These are phyloP conservation scores for Pterocarpus santalinus DNA, from an alignment of 306 rosid genomes.

Conservation along the genomic window DNA sequence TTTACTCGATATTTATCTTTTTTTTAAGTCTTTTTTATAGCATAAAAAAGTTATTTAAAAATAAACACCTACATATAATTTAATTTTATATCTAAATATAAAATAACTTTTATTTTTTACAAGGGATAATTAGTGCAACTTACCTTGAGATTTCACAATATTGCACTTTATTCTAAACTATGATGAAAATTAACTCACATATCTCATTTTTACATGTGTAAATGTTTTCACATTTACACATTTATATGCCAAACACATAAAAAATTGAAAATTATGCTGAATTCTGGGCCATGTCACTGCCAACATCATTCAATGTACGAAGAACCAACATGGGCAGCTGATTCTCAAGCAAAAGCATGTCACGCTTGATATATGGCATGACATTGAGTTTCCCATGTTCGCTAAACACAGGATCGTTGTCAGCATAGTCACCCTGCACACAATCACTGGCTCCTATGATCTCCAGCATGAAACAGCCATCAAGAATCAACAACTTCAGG, in stretches of 20 bases:
- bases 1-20: too few relatives aligned
- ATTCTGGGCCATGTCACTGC: background rate
- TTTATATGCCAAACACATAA: background rate
- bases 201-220: too few relatives aligned
- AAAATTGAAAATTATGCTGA: background rate
- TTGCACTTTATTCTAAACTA: too few relatives aligned
- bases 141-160: too few relatives aligned
- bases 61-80: too few relatives aligned
- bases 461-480: slow-evolving; percentile 70
- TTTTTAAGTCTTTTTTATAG: too few relatives aligned
- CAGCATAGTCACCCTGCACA: slow-evolving; percentile 43
- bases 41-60: too few relatives aligned
- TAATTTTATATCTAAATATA: too few relatives aligned
- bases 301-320: slow-evolving; percentile 45
- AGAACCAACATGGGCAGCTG: slow-evolving; percentile 64
- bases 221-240: background rate
- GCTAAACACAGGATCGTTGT: slow-evolving; percentile 62
- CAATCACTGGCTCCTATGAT: background rate
- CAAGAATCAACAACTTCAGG: slow-evolving; percentile 58
- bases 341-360: slow-evolving; percentile 75
- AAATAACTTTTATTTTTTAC: too few relatives aligned
- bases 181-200: too few relatives aligned
- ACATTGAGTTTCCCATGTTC: slow-evolving; percentile 54
- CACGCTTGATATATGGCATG: slow-evolving; percentile 51
- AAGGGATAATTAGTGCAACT: too few relatives aligned